Evolutionary conservation across 345 rosid genomes (phyloP).

Genomic region (Salix caprea): DNA sequence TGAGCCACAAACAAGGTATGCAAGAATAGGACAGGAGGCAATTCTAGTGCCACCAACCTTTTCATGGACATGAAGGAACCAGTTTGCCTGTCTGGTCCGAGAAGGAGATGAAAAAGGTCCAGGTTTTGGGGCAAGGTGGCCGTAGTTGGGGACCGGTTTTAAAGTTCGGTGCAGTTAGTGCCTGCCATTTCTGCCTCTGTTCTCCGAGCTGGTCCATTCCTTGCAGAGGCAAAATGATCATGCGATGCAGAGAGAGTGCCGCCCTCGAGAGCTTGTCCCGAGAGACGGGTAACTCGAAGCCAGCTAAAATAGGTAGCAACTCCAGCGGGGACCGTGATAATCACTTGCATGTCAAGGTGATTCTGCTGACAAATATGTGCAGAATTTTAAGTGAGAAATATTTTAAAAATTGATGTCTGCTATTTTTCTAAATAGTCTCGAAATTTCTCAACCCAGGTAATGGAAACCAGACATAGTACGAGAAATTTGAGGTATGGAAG

Average conservation of each 20-base stretch:
- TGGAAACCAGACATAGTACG: background rate
- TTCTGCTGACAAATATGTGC: background rate
- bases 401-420: too few relatives aligned
- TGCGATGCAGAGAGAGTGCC: conserved; percentile 15
- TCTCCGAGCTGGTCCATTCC: conserved; percentile 7
- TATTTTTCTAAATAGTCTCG: too few relatives aligned
- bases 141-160: conserved; percentile 11
- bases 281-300: background rate
- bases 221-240: conserved; percentile 12
- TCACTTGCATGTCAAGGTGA: background rate
- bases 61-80: background rate
- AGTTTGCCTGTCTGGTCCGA: conserved; percentile 11
- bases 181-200: background rate
- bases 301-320: background rate
- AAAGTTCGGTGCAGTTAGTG: background rate
- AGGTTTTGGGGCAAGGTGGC: conserved; percentile 23
- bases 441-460: too few relatives aligned
- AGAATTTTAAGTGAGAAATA: too few relatives aligned
- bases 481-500: background rate
- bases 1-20: background rate
- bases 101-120: conserved; percentile 2
- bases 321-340: background rate
- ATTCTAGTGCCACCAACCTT: background rate
- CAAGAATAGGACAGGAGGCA: background rate
- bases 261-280: conserved; percentile 14